phyloP scores from a whole-genome alignment of 495 filamentous ascomycete species.

The Xylaria castorea region DNA sequence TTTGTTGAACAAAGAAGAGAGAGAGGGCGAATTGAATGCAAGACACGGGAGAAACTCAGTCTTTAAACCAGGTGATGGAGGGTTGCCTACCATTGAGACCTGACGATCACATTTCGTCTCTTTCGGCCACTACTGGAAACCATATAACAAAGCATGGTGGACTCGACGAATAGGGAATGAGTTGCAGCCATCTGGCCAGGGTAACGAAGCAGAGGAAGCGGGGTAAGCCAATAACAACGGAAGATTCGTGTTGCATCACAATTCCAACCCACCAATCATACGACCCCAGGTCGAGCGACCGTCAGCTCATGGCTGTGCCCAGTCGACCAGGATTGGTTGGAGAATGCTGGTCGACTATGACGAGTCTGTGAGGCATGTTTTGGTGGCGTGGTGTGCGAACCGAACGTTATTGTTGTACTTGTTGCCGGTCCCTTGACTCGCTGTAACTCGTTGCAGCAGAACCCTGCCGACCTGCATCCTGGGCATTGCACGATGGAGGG shows the following conservation, averaged over 20 bases:
- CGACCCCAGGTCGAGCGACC: constrained; percentile 23
- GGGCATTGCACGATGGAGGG: constrained; percentile 9
- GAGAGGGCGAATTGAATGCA: not conserved
- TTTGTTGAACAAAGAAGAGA: constrained; percentile 3
- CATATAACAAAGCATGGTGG: not conserved
- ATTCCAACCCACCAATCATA: constrained; percentile 26
- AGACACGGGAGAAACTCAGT: not conserved
- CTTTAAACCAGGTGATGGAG: constrained; percentile 16
- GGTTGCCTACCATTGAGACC: constrained; percentile 8
- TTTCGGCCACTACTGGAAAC: too few relatives aligned
- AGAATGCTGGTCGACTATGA: constrained; percentile 15
- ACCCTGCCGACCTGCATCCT: not conserved
- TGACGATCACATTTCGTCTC: constrained; percentile 7
- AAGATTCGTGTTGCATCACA: constrained; percentile 19
- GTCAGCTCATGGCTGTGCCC: constrained; percentile 26
- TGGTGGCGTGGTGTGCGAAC: not conserved
- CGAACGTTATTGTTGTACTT: not conserved
- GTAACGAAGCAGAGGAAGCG: constrained; percentile 14
- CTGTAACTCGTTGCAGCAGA: not conserved
- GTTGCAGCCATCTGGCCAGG: constrained; percentile 2
- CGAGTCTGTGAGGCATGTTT: not conserved
- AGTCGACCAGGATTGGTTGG: constrained; percentile 1
- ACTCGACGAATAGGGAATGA: constrained; percentile 19
- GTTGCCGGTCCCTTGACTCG: constrained; percentile 1
- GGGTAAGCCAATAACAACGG: constrained; percentile 27